phyloP scores from a whole-genome alignment of 2,329 filamentous ascomycete species.

The Aspergillus jensenii region DNA sequence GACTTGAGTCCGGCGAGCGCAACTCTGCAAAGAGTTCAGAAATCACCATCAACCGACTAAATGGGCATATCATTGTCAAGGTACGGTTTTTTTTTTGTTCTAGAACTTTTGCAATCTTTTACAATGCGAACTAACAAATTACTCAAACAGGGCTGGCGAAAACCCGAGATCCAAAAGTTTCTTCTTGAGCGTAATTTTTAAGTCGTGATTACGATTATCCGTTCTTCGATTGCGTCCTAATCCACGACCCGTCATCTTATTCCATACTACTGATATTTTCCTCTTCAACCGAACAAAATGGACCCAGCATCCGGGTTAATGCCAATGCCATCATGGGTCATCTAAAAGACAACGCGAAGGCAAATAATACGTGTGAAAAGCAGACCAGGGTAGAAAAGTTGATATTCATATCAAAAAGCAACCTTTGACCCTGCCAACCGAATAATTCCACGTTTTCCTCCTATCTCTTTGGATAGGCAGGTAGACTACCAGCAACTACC shows the following conservation, averaged over 20 bases:
- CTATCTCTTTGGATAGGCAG: background rate
- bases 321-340: background rate
- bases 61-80: slow-evolving; percentile 73
- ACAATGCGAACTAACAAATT: slow-evolving; percentile 12
- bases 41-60: slow-evolving; percentile 58
- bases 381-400: background rate
- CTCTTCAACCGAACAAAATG: background rate
- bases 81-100: slow-evolving; percentile 43
- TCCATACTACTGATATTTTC: background rate
- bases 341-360: background rate
- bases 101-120: background rate
- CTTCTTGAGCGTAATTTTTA: slow-evolving; percentile 48
- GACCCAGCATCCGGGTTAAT: background rate
- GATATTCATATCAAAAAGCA: background rate
- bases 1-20: slow-evolving; percentile 51
- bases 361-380: background rate
- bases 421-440: background rate
- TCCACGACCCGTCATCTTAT: slow-evolving; percentile 8
- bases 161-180: slow-evolving; percentile 50
- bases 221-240: slow-evolving; percentile 3
- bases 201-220: slow-evolving; percentile 7
- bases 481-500: too few species aligned
- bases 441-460: background rate
- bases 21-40: slow-evolving; percentile 34
- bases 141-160: slow-evolving; percentile 48